A percentile compares a stretch with the other conserved stretches of the same genome.
Evolutionary conservation across 257 asterid genomes (phyloP).

Genomic region (Thymus mandschuricus): DNA sequence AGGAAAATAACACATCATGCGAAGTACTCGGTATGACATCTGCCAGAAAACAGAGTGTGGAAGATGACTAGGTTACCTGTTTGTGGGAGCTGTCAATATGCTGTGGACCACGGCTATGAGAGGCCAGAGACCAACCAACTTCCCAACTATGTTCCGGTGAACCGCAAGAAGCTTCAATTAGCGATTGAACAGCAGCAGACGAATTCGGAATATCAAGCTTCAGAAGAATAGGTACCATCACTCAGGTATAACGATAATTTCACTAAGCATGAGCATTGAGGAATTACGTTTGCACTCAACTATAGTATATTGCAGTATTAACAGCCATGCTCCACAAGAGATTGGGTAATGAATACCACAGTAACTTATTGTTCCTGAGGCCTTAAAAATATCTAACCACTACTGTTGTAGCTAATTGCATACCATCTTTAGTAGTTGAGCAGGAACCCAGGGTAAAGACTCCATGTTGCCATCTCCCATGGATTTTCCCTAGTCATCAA

Average conservation of each 20-base stretch:
- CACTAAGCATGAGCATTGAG: slow-evolving; percentile 19
- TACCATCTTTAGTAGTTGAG: slow-evolving; percentile 73
- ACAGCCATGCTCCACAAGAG: neutral
- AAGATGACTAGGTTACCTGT: slow-evolving; percentile 50
- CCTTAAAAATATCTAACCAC: slow-evolving; percentile 16
- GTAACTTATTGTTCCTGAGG: slow-evolving; percentile 12
- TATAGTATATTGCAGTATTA: neutral
- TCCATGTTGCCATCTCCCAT: slow-evolving; percentile 44
- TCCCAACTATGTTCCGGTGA: slow-evolving; percentile 87
- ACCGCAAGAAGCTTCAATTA: slow-evolving; percentile 85
- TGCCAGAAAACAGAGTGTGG: neutral
- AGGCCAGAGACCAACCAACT: slow-evolving; percentile 98
- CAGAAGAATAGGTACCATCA: slow-evolving; percentile 37
- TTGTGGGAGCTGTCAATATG: slow-evolving; percentile 48
- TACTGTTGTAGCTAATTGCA: slow-evolving; percentile 23
- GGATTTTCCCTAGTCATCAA: slow-evolving; percentile 55
- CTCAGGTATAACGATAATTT: slow-evolving; percentile 1
- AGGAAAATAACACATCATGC: neutral
- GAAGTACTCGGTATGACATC: neutral
- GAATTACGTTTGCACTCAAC: slow-evolving; percentile 8
- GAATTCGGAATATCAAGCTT: slow-evolving; percentile 84
- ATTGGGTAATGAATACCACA: slow-evolving; percentile 13
- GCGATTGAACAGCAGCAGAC: slow-evolving; percentile 79
- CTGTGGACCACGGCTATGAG: slow-evolving; percentile 67
- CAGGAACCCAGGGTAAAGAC: slow-evolving; percentile 71